Conservation (phyloP, 164 flowering plant genomes). For the Magnolia changhungtana region DNA sequence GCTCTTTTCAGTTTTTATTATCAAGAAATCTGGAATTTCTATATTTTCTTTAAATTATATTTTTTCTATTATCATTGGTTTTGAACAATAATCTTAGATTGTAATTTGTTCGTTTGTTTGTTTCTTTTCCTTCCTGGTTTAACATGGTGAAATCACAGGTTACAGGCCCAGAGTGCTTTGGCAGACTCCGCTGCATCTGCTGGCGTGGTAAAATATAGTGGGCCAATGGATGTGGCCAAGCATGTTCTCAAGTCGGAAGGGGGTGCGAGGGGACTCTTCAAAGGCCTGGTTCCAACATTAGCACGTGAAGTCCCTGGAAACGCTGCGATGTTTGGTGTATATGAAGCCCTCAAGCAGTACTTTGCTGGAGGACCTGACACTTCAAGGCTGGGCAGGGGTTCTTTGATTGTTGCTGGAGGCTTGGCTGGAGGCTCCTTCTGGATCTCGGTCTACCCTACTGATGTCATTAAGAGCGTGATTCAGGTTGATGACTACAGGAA, state of each 20-base stretch:
- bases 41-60: not conserved
- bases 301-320: constrained; percentile 98
- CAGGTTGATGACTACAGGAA: constrained; percentile 86
- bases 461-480: constrained; percentile 87
- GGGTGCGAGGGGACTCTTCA: constrained; percentile 72
- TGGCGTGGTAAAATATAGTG: constrained; percentile 72
- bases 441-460: constrained; percentile 83
- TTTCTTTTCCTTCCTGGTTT: not conserved
- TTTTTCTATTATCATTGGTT: not conserved
- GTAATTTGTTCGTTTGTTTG: too few relatives aligned
- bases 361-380: constrained; percentile 93
- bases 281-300: constrained; percentile 85
- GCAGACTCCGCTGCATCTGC: constrained; percentile 44
- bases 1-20: not conserved
- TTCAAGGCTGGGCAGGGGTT: constrained; percentile 71
- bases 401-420: constrained; percentile 82
- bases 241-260: constrained; percentile 86
- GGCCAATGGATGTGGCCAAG: constrained; percentile 91
- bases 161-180: constrained; percentile 91
- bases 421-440: constrained; percentile 92
- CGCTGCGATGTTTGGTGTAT: constrained; percentile 91
- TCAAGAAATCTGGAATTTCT: not conserved
- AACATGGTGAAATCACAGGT: constrained; percentile 37
- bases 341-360: constrained; percentile 66
- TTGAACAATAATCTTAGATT: not conserved